Evolutionary conservation across 2,329 filamentous ascomycete species (phyloP).

Genomic region (Xylariaceae sp.): DNA sequence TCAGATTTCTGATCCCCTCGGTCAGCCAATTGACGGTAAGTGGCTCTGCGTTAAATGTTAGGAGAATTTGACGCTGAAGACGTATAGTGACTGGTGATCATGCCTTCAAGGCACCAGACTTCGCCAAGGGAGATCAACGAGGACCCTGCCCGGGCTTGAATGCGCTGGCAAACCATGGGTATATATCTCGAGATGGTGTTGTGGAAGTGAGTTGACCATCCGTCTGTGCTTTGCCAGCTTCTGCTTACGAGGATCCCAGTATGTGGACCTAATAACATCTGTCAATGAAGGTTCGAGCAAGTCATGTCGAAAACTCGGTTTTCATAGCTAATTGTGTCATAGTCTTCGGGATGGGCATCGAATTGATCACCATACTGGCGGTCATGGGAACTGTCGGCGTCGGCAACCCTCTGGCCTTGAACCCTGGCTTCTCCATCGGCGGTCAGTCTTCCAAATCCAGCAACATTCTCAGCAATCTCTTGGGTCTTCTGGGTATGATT

Average conservation of each 20-base stretch:
- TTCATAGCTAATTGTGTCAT: not conserved
- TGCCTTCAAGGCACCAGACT: conserved; percentile 16
- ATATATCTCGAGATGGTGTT: conserved; percentile 26
- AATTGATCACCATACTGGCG: conserved; percentile 39
- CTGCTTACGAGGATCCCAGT: conserved; percentile 5
- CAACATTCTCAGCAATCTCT: conserved; percentile 40
- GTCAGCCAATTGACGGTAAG: conserved; percentile 16
- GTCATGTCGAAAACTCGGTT: too few species aligned
- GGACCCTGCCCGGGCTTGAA: conserved; percentile 29
- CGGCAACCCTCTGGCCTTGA: conserved; percentile 47
- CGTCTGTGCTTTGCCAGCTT: not conserved
- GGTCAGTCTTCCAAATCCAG: conserved; percentile 36
- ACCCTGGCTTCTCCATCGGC: conserved; percentile 50
- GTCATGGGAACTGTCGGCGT: conserved; percentile 45
- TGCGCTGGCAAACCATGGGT: conserved; percentile 29
- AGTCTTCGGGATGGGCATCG: conserved; percentile 45
- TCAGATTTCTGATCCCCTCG: conserved; percentile 16
- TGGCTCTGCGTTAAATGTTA: not conserved
- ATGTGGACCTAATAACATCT: conserved; percentile 29
- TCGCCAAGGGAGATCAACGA: conserved; percentile 24
- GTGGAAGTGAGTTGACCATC: conserved; percentile 13
- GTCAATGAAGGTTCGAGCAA: conserved; percentile 28
- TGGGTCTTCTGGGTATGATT: conserved; percentile 37
- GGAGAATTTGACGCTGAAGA: conserved; percentile 1
- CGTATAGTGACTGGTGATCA: conserved; percentile 15